phyloP scores from a whole-genome alignment of 441 rosid species.

The California macrophylla region DNA sequence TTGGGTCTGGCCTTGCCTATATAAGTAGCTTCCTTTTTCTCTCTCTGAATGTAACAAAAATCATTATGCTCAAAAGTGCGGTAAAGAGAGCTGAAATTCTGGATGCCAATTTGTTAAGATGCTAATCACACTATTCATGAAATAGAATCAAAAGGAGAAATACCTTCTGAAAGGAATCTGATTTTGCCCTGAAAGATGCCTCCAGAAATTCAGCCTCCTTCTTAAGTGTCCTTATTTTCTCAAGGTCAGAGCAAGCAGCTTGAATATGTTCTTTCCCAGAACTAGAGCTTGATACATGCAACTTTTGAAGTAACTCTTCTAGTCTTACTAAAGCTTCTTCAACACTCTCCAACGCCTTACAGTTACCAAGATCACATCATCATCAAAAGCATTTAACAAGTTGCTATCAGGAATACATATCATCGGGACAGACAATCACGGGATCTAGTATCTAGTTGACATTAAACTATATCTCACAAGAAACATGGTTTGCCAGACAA shows the following conservation, averaged over 20 bases:
- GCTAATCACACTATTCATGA: conserved; percentile 5
- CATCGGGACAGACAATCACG: conserved; percentile 1
- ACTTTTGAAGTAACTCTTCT: conserved; percentile 73
- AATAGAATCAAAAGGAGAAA: conserved; percentile 12
- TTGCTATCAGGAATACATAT: conserved; percentile 14
- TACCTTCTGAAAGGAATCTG: conserved; percentile 77
- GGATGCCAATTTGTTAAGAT: not conserved
- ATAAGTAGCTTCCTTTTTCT: not conserved
- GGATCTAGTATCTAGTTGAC: not conserved
- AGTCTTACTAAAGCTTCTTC: conserved; percentile 77
- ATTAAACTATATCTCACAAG: conserved; percentile 6
- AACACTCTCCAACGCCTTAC: conserved; percentile 83
- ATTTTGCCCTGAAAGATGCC: conserved; percentile 94
- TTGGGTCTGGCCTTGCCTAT: not conserved
- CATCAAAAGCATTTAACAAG: conserved; percentile 17
- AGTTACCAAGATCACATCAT: conserved; percentile 20
- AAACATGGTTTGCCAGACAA: not conserved
- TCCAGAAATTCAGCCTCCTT: conserved; percentile 98
- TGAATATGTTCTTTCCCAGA: conserved; percentile 82
- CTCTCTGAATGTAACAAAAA: not conserved
- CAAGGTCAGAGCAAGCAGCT: conserved; percentile 98
- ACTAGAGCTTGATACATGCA: conserved; percentile 65
- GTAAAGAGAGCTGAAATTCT: not conserved
- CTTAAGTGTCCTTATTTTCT: conserved; percentile 91
- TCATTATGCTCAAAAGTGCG: not conserved